A percentile compares a stretch with the other conserved stretches of the same genome.
These are phyloP conservation scores for Diospyros kaki DNA, from an alignment of 148 eudicot genomes.

Conservation along the genomic window DNA sequence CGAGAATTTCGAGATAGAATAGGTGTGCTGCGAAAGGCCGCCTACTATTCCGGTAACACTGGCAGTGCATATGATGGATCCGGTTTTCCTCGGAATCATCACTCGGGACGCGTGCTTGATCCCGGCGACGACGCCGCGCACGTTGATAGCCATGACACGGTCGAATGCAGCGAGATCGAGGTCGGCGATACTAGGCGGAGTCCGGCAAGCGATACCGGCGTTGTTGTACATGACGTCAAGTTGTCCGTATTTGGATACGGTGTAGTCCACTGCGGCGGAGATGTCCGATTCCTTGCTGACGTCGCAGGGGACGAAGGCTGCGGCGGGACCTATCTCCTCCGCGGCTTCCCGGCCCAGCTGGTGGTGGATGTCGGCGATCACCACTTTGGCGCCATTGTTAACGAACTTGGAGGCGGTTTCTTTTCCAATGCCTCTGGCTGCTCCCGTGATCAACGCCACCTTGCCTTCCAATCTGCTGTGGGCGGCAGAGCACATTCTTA, in stretches of 20 bases:
- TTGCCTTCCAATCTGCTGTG: constrained; percentile 72
- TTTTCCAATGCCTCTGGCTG: constrained; percentile 77
- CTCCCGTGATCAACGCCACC: constrained; percentile 87
- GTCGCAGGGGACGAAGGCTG: constrained; percentile 60
- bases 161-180: constrained; percentile 57
- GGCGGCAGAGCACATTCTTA: background rate
- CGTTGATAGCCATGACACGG: constrained; percentile 60
- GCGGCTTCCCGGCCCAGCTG: constrained; percentile 34
- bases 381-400: constrained; percentile 73
- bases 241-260: constrained; percentile 44
- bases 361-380: constrained; percentile 61
- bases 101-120: constrained; percentile 75
- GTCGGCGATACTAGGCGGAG: constrained; percentile 50
- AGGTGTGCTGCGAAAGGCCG: constrained; percentile 70
- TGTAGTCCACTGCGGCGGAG: constrained; percentile 46
- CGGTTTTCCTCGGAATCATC: constrained; percentile 58
- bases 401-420: constrained; percentile 59
- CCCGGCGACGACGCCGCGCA: constrained; percentile 65
- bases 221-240: constrained; percentile 89
- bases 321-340: constrained; percentile 44
- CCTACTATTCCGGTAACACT: constrained; percentile 72
- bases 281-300: constrained; percentile 63
- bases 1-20: constrained; percentile 52
- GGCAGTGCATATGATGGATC: constrained; percentile 66
- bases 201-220: constrained; percentile 60